Base-by-base conservation (phyloP, 176 grass and related monocot species). In the Zea luxurians region DNA sequence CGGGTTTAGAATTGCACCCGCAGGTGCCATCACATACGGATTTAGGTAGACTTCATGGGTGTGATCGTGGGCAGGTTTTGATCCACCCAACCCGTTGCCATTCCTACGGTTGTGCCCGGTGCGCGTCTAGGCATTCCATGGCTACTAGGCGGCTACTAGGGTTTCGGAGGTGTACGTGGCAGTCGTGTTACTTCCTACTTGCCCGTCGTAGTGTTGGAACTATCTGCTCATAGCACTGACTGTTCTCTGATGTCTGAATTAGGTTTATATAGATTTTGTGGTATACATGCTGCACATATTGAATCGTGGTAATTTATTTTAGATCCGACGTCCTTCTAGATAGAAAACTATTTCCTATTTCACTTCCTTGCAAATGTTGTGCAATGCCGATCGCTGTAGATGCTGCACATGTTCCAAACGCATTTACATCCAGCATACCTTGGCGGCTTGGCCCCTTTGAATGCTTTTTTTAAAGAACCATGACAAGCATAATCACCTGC, bases 61-160 rank as follows among this genome's bases (percentile, higher is more conserved):
- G 27, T 27, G 27, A 27, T 27, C 27, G 27, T 27, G 27, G 27
- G 27, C 27, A 27, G 27, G 27, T 27, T 27, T 27, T 27, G 27
- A 0, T 27, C 27, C 27, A 27, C 27, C 27, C 27, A 27, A 27
- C 27, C 27, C 27, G 27, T 27, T 27, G 27, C 27, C 27, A 27
- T 27, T 27, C 27, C 27, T 27, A 27, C 27, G 27, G 27, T 27
- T 27, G 27, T 27, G 87, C 87, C 38, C 72, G 64, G n/a, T 52
- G 82, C 43, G 82, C 87, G 76, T 44, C 77, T 81, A 74, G 82
- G 66, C 85, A 89, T 77, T 89, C 87, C 87, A 89, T 85, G 59
- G 55, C 66, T 77, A 58, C 87, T 85, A 89, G 82, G 59, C 81
- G 59, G 55, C 66, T 77, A 58, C 87, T 85, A 89, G 82, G 59